Percentiles rank a stretch among this genome's conserved stretches.
phyloP scores from a whole-genome alignment of 2,329 filamentous ascomycete species.

The Phaeosphaeria sp. region DNA sequence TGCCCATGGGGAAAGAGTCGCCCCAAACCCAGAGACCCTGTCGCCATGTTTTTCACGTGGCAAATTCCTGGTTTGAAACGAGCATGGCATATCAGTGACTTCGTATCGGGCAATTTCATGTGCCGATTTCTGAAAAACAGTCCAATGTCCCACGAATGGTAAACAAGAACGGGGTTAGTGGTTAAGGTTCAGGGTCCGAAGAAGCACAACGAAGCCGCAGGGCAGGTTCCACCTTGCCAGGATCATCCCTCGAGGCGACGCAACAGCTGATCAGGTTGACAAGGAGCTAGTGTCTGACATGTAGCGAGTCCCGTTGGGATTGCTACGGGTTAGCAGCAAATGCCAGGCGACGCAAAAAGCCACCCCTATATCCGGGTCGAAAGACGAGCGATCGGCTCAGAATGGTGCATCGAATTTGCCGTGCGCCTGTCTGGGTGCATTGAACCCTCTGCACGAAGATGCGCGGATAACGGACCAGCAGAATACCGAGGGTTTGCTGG shows the following conservation, averaged over 20 bases:
- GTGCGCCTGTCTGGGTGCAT: neutral
- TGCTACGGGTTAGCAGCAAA: slow-evolving; percentile 2
- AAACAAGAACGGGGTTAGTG: slow-evolving; percentile 9
- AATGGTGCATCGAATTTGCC: neutral
- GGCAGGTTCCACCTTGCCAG: slow-evolving; percentile 4
- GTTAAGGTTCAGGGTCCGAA: slow-evolving; percentile 8
- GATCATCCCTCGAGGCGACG: slow-evolving; percentile 1
- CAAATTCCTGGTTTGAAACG: neutral
- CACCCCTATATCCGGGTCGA: slow-evolving; percentile 1
- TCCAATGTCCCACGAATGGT: slow-evolving; percentile 8
- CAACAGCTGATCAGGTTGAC: slow-evolving; percentile 8
- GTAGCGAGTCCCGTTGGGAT: neutral
- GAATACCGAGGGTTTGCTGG: neutral
- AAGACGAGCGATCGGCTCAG: neutral
- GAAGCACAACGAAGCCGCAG: slow-evolving; percentile 13
- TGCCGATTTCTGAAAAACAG: neutral
- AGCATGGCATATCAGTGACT: neutral
- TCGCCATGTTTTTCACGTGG: neutral
- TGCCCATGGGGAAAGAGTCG: slow-evolving; percentile 14
- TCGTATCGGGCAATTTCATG: neutral
- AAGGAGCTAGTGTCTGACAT: slow-evolving; percentile 8
- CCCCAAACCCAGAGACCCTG: neutral
- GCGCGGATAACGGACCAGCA: neutral
- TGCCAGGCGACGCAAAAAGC: slow-evolving; percentile 5
- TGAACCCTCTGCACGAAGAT: neutral